Evolutionary conservation across 1,284 basidiomycete species (phyloP).

Genomic region (Peniophora sp.): DNA sequence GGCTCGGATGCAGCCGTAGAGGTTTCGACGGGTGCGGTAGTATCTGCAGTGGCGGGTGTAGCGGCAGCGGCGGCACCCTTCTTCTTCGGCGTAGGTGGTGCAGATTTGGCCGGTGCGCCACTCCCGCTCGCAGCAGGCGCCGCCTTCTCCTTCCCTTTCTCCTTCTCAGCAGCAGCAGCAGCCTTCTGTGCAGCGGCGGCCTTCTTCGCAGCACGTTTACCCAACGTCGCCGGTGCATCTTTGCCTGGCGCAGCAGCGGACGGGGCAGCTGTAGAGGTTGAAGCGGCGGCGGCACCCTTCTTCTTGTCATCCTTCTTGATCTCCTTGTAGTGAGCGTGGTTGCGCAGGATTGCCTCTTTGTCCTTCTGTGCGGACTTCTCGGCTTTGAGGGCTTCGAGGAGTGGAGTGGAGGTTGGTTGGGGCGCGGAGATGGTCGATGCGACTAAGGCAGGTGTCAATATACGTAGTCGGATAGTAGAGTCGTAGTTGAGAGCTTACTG

Average conservation of each 20-base stretch:
- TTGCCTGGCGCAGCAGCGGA: slow-evolving; percentile 23
- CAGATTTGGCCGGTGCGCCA: slow-evolving; percentile 2
- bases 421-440: slow-evolving; percentile 48
- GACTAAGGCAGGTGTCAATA: slow-evolving; percentile 29
- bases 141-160: slow-evolving; percentile 6
- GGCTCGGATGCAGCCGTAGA: slow-evolving; percentile 7
- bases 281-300: slow-evolving; percentile 21
- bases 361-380: slow-evolving; percentile 69
- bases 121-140: slow-evolving; percentile 4
- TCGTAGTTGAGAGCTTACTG: slow-evolving; percentile 32
- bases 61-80: not conserved
- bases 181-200: slow-evolving; percentile 21
- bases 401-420: slow-evolving; percentile 73
- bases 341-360: slow-evolving; percentile 60
- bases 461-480: slow-evolving; percentile 3
- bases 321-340: slow-evolving; percentile 63
- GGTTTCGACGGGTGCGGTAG: slow-evolving; percentile 4
- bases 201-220: slow-evolving; percentile 24
- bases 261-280: slow-evolving; percentile 11
- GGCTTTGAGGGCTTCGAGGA: slow-evolving; percentile 82
- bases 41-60: slow-evolving; percentile 8
- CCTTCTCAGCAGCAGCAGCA: slow-evolving; percentile 11
- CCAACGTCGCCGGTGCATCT: slow-evolving; percentile 18
- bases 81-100: not conserved
- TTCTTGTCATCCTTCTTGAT: slow-evolving; percentile 51